phyloP scores from a whole-genome alignment of 768 basidiomycete genomes.

The Lactarius evosmus region DNA sequence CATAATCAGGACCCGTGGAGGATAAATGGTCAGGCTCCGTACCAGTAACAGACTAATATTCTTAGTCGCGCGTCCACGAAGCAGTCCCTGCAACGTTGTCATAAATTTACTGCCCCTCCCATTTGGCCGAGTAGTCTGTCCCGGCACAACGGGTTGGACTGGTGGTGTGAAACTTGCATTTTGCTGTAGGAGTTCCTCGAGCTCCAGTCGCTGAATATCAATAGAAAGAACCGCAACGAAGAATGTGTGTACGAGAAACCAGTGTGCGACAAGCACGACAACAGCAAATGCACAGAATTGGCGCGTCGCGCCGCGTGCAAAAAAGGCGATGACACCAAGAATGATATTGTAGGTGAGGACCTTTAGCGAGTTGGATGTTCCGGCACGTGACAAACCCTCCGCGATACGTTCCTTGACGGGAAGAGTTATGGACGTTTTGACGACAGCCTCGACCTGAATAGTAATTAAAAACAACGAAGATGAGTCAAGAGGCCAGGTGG shows the following conservation, averaged over 20 bases:
- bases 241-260: constrained; percentile 96
- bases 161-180: constrained; percentile 54
- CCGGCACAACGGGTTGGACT: constrained; percentile 32
- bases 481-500: constrained; percentile 18
- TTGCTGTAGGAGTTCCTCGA: constrained; percentile 82
- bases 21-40: constrained; percentile 28
- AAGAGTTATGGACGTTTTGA: constrained; percentile 78
- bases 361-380: constrained; percentile 89
- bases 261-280: constrained; percentile 93
- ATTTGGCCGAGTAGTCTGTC: constrained; percentile 30
- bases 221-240: constrained; percentile 94
- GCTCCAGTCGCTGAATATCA: constrained; percentile 91
- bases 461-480: constrained; percentile 30
- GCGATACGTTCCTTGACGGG: constrained; percentile 91
- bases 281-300: constrained; percentile 94
- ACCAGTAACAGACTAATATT: constrained; percentile 82
- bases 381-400: constrained; percentile 82
- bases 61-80: constrained; percentile 66
- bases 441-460: constrained; percentile 75
- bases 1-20: constrained; percentile 2
- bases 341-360: constrained; percentile 83
- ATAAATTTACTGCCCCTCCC: constrained; percentile 47
- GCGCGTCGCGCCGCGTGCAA: constrained; percentile 75
- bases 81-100: constrained; percentile 42
- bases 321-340: constrained; percentile 69